Conservation (phyloP, 257 asterid species). For the Solanum lycopersicoides region DNA sequence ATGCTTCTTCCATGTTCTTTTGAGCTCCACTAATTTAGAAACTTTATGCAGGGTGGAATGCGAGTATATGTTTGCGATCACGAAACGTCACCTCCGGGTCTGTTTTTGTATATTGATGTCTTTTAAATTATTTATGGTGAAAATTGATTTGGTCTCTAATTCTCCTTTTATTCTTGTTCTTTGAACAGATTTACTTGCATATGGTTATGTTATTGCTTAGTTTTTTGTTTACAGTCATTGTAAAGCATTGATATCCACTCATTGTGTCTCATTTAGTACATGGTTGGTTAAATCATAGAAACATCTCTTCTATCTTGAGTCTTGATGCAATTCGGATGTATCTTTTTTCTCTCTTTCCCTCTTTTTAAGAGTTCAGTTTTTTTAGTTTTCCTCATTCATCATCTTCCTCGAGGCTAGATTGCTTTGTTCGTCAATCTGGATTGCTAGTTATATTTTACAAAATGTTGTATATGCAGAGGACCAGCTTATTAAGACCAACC, state of each 20-base stretch:
- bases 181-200: background rate
- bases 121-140: background rate
- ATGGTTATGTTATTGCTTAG: background rate
- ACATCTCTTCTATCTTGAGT: background rate
- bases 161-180: background rate
- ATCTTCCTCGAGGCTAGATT: background rate
- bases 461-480: conserved; percentile 25
- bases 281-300: background rate
- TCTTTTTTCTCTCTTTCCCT: background rate
- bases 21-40: background rate
- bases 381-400: background rate
- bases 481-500: conserved; percentile 71
- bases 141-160: background rate
- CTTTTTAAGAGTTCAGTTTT: background rate
- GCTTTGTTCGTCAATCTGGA: background rate
- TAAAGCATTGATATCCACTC: background rate
- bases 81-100: conserved; percentile 85
- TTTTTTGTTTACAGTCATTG: conserved; percentile 3
- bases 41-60: conserved; percentile 62
- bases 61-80: conserved; percentile 72
- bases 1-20: background rate
- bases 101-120: conserved; percentile 2
- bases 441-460: background rate
- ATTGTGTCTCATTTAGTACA: background rate
- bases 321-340: background rate